Base-by-base conservation (phyloP, 176 grass and related monocot genomes). In the Musa beccarii region DNA sequence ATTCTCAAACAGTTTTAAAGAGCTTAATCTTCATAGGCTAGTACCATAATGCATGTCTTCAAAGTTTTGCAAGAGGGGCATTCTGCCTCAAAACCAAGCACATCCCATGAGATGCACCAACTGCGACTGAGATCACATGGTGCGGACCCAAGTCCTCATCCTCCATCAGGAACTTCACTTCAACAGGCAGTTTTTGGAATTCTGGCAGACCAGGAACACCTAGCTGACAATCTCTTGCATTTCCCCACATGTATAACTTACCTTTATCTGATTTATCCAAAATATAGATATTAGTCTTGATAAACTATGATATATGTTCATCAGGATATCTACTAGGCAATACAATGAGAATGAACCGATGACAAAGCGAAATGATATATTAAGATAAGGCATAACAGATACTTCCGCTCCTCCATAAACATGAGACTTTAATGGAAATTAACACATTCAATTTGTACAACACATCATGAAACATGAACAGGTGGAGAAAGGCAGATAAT, bases 211-310 rank as follows among this genome's bases (percentile, higher is more conserved):
- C 84, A 28, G 95, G 90, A 68, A 94, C 78, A 2, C 95, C 95
- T 80, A 99, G 78, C 29, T 99, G 95, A 25, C 86, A 94, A 29
- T 99, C 95, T 82, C 90, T 94, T 78, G 95, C 90, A 84, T 99
- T 99, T 89, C 95, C 90, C 95, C 90, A 91, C 90, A 94, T 94
- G 73, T 87, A 94, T 19, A 99, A 75, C 34, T 94, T 81, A 7
- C 95, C 95, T 77, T 85, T 76, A 6, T 87, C 88, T 99, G 82
- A 11, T 53, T 71, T 88, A 11, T 54, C 50, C 83, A 75, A 78
- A 11, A 61, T 76, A 82, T 59, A 71, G 57, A 67, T 63, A 14
- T 50, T n/a, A 71, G 14, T 51, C 4, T 0, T 43, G 4, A 43
- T 43, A 43, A 43, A 43, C 4, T 66, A 78, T 56, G 20, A 59